phyloP scores from a whole-genome alignment of 2,329 filamentous ascomycete species.

The Phyllosticta capitalensis region DNA sequence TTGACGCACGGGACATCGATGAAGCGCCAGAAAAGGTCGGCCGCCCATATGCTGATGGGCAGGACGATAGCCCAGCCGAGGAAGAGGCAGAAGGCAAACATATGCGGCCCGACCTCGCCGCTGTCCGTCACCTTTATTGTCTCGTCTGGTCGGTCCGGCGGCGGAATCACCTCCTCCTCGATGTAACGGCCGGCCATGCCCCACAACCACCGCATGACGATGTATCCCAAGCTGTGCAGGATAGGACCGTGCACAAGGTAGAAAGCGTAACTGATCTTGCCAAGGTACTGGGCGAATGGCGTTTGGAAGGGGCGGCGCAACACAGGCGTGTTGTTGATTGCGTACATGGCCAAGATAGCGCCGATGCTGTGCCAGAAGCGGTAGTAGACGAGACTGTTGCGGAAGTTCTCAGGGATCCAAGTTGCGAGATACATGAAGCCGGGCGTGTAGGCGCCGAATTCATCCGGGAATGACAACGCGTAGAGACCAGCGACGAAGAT shows the following conservation, averaged over 20 bases:
- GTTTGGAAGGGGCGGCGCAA: slow-evolving; percentile 39
- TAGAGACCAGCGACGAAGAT: slow-evolving; percentile 45
- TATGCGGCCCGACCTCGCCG: slow-evolving; percentile 22
- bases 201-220: slow-evolving; percentile 21
- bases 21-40: slow-evolving; percentile 50
- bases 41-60: slow-evolving; percentile 40
- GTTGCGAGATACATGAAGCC: slow-evolving; percentile 43
- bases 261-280: slow-evolving; percentile 47
- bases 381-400: slow-evolving; percentile 38
- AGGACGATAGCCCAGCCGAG: slow-evolving; percentile 26
- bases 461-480: slow-evolving; percentile 41
- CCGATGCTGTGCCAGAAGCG: slow-evolving; percentile 50
- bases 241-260: slow-evolving; percentile 50
- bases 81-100: background rate
- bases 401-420: slow-evolving; percentile 32
- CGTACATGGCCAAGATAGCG: slow-evolving; percentile 28
- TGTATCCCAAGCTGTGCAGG: slow-evolving; percentile 31
- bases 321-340: slow-evolving; percentile 12
- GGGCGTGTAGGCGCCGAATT: slow-evolving; percentile 35
- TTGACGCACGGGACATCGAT: slow-evolving; percentile 45
- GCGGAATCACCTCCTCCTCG: background rate
- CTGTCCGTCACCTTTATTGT: slow-evolving; percentile 13
- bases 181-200: slow-evolving; percentile 6
- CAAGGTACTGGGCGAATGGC: slow-evolving; percentile 45
- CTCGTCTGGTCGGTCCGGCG: slow-evolving; percentile 16